Evolutionary conservation across 2,329 filamentous ascomycete genomes (phyloP), one percentile per base, ranked within the genome.

Genomic region (Parascedosporium putredinis): DNA sequence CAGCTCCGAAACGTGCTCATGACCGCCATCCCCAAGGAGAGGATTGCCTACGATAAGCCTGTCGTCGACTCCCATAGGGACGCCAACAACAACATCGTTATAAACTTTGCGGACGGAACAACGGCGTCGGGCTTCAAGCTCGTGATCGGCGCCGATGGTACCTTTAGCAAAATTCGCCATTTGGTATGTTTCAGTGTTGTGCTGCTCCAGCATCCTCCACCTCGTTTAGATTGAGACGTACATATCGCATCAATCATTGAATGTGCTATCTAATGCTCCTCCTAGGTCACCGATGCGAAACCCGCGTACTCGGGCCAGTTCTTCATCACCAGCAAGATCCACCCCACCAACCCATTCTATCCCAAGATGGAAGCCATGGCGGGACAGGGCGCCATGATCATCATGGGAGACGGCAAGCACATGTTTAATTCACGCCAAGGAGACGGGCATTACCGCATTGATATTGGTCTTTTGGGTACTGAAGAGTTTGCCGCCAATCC

Each of bases 351-450:
- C 40, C 58, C 58, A 1, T 63, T 59, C 6, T 69, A 71, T 0
- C 71, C 72, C 0, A 66, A 68, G 47, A 58, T 78, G 0, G 57
- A 63, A 52, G 61, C 67, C 47, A 57, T 69, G 5, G 67, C 76
- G 44, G 74, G 75, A 45, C 60, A 67, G 4, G 75, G 74, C 9
- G 71, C 62, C 52, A 22, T 71, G n/a, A 76, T 77, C 54, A 66
- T 64, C 3, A 64, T 66, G 51, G 60, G 60, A 10, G 67, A 73
- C 23, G 69, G 69, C 7, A 62, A 66, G 48, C 63, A 65, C 31
- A 51, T 78, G 14, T 55, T 45, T 12, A 45, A 45, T n/a, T 9
- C 61, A 3, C 50, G 67, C 9, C 60, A 66, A 49, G 65, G 68
- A 16, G 62, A 69, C 58, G 76, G 76, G 31, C 69, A 78, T 50